phyloP scores from a whole-genome alignment of 1,284 basidiomycete genomes.

The Schizophyllum commune region DNA sequence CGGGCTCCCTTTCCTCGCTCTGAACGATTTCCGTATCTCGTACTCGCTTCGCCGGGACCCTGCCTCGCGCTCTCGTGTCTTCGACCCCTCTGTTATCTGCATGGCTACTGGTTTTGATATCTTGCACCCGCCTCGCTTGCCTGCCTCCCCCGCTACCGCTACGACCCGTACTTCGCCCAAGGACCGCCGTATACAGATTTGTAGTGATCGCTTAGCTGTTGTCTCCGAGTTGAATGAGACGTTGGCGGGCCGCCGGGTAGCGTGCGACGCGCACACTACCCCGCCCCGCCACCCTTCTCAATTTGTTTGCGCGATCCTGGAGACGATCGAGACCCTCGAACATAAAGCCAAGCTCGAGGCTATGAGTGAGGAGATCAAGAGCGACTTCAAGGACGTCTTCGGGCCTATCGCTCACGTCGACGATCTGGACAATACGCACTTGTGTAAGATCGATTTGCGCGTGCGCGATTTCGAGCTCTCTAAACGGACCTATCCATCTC shows the following conservation, averaged over 20 bases:
- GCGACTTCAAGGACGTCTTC: conserved; percentile 9
- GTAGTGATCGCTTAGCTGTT: neutral
- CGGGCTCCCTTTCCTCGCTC: conserved; percentile 1
- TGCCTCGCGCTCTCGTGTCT: neutral
- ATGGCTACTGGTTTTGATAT: neutral
- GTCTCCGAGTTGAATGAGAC: neutral
- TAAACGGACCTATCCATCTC: conserved; percentile 15
- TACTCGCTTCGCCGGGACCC: too few relatives aligned
- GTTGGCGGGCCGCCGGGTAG: neutral
- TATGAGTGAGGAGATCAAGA: conserved; percentile 4
- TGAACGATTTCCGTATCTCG: neutral
- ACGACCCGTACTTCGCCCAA: neutral
- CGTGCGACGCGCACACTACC: neutral
- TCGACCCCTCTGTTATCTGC: neutral
- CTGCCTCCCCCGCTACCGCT: neutral
- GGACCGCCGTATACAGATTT: neutral
- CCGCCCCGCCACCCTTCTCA: neutral
- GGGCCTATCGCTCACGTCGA: conserved; percentile 10
- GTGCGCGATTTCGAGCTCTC: conserved; percentile 6
- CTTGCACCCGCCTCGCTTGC: neutral
- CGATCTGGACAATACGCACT: conserved; percentile 8
- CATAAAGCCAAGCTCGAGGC: conserved; percentile 2
- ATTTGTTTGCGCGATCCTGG: conserved; percentile 2
- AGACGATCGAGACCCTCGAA: conserved; percentile 6
- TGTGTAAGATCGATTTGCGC: conserved; percentile 11